Evolutionary conservation across 2,329 filamentous ascomycete genomes (phyloP).

Genomic region (Monosporascus ibericus): DNA sequence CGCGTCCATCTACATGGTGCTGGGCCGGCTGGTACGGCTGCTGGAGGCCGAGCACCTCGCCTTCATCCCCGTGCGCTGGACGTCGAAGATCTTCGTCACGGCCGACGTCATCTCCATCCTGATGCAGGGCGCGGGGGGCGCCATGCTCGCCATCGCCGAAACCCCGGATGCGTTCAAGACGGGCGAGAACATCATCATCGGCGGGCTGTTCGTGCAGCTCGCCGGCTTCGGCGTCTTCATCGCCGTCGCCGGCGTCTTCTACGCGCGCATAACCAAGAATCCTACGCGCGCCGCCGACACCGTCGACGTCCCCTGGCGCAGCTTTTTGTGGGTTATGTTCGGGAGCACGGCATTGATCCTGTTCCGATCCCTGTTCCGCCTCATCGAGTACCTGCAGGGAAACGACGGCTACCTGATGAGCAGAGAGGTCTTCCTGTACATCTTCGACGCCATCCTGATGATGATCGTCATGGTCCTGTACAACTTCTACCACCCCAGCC

Average conservation of each 20-base stretch:
- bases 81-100: conserved; percentile 40
- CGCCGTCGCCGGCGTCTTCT: conserved; percentile 37
- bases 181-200: conserved; percentile 38
- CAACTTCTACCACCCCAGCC: conserved; percentile 10
- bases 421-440: conserved; percentile 39
- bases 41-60: conserved; percentile 11
- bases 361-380: conserved; percentile 39
- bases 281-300: conserved; percentile 22
- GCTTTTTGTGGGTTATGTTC: conserved; percentile 9
- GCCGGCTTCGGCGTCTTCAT: conserved; percentile 45
- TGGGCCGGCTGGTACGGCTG: conserved; percentile 24
- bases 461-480: conserved; percentile 7
- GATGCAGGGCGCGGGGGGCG: conserved; percentile 36
- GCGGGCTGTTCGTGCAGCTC: conserved; percentile 43
- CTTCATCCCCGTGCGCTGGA: conserved; percentile 18
- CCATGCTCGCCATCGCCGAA: conserved; percentile 29
- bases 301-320: conserved; percentile 11
- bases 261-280: conserved; percentile 31
- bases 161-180: conserved; percentile 20
- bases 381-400: conserved; percentile 42
- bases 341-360: conserved; percentile 34
- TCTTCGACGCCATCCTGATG: conserved; percentile 31
- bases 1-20: conserved; percentile 31
- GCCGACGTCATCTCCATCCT: conserved; percentile 39
- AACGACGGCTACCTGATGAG: conserved; percentile 35